Evolutionary conservation across 2,329 filamentous ascomycete species (phyloP), one percentile per base, ranked within the genome.

Genomic region (Penicillium sp.): DNA sequence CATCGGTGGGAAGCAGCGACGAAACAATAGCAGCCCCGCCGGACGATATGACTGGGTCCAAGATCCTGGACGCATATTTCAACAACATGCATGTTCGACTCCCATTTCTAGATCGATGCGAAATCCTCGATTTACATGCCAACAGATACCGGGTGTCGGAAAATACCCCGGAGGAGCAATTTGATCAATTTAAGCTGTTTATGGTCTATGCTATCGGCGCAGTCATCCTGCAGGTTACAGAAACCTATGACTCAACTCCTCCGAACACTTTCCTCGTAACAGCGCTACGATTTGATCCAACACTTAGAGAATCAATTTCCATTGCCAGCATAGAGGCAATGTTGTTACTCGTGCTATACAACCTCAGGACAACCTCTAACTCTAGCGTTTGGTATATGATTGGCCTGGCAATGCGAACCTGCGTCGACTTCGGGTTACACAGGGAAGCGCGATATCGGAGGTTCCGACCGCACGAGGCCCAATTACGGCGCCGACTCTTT

Each of bases 351-450:
- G 61, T 65, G 0, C 47, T 70, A 43, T 69, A 68, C 45, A 61
- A 66, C 19, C 31, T 68, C 13, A 62, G 66, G 16, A 64, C 64
- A 5, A 60, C 61, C 1, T 61, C 63, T 1, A 62, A 62, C 11
- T 61, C 65, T 0, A 67, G 60, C 8, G 55, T 69, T 2, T 70
- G 68, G 68, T 67, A 67, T 35, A 62, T 66, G 55, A 62, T 66
- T 22, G 67, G 67, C 0, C 52, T 65, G 14, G 68, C 66, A n/a
- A 63, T 68, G 58, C 60, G 67, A 10, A 67, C 65, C 5, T 68
- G 68, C 27, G 52, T 66, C 14, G 68, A 70, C 33, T 60, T 68
- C 14, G 67, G 66, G 2, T 48, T 68, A 5, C 67, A 69, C 19
- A 52, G 65, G 9, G 58, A 66, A 41, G 26, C 50, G 0, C 57